Evolutionary conservation across 116 monocot species (phyloP).

Genomic region (Posidonia oceanica): DNA sequence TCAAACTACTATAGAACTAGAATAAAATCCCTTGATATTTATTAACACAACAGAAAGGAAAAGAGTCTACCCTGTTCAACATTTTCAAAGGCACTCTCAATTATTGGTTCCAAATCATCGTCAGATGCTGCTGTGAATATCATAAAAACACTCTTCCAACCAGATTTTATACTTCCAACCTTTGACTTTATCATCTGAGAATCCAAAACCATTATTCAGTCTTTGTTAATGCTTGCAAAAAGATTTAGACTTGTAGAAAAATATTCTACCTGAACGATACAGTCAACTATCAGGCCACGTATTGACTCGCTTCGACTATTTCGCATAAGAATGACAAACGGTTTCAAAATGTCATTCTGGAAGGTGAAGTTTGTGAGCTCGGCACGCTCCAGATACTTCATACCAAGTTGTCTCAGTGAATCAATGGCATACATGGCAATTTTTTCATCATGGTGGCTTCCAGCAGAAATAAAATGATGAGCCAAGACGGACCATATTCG

Average conservation of each 20-base stretch:
- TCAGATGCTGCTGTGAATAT: constrained; percentile 93
- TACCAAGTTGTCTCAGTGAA: constrained; percentile 94
- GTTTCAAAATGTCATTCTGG: constrained; percentile 97
- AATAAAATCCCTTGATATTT: background rate
- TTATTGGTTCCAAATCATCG: constrained; percentile 76
- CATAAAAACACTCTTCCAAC: constrained; percentile 99
- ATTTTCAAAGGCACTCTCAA: constrained; percentile 98
- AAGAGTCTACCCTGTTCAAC: constrained; percentile 73
- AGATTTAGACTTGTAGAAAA: background rate
- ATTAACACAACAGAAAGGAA: background rate
- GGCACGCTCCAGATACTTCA: constrained; percentile 97
- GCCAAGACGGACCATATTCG: constrained; percentile 93
- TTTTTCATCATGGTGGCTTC: constrained; percentile 85
- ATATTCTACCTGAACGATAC: constrained; percentile 81
- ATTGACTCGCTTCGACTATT: constrained; percentile 77
- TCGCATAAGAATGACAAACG: constrained; percentile 98
- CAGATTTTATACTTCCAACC: constrained; percentile 96
- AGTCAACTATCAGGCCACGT: constrained; percentile 87
- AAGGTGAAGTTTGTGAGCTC: constrained; percentile 95
- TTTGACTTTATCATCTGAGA: constrained; percentile 91
- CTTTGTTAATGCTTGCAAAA: background rate
- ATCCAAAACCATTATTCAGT: constrained; percentile 5
- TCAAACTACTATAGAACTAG: background rate
- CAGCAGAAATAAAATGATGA: constrained; percentile 92
- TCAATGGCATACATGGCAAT: constrained; percentile 98